These are phyloP conservation scores for Graphium sp. DNA, from an alignment of 2,329 filamentous ascomycete genomes.

Conservation along the genomic window DNA sequence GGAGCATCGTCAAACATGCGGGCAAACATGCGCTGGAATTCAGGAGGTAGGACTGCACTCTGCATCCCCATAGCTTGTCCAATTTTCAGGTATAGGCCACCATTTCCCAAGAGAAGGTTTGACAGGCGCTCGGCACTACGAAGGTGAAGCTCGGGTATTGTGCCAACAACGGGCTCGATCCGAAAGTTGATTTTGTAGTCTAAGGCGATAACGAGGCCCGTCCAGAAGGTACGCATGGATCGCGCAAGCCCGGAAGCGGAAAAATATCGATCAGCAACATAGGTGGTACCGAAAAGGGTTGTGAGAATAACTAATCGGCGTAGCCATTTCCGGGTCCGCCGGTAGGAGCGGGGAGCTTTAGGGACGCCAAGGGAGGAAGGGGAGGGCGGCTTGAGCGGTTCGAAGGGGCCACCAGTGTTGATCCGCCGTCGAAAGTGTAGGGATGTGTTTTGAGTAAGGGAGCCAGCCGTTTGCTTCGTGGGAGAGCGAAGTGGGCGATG, in stretches of 20 bases:
- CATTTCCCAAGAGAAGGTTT: conserved; percentile 67
- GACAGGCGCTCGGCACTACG: conserved; percentile 75
- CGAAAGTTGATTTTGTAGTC: conserved; percentile 98
- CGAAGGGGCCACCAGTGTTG: conserved; percentile 34
- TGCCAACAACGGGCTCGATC: conserved; percentile 54
- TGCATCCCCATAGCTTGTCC: conserved; percentile 98
- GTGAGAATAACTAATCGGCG: conserved; percentile 52
- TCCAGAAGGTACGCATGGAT: conserved; percentile 65
- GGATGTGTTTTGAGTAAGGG: neutral
- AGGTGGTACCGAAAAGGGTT: conserved; percentile 41
- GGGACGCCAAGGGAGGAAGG: conserved; percentile 65
- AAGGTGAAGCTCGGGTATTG: conserved; percentile 61
- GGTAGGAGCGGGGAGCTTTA: conserved; percentile 52
- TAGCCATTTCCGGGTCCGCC: conserved; percentile 55
- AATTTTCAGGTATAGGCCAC: conserved; percentile 91
- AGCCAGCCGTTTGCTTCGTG: neutral
- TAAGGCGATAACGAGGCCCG: conserved; percentile 62
- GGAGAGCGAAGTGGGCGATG: neutral
- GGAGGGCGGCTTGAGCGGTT: conserved; percentile 58
- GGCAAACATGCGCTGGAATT: conserved; percentile 92
- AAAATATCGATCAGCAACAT: conserved; percentile 52
- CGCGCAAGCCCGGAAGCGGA: conserved; percentile 69
- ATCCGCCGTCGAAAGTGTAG: conserved; percentile 10
- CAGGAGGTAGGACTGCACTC: conserved; percentile 77
- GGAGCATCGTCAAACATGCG: conserved; percentile 97